These are phyloP conservation scores for Xylariaceae sp. DNA, from an alignment of 2,329 filamentous ascomycete species.

Conservation along the genomic window DNA sequence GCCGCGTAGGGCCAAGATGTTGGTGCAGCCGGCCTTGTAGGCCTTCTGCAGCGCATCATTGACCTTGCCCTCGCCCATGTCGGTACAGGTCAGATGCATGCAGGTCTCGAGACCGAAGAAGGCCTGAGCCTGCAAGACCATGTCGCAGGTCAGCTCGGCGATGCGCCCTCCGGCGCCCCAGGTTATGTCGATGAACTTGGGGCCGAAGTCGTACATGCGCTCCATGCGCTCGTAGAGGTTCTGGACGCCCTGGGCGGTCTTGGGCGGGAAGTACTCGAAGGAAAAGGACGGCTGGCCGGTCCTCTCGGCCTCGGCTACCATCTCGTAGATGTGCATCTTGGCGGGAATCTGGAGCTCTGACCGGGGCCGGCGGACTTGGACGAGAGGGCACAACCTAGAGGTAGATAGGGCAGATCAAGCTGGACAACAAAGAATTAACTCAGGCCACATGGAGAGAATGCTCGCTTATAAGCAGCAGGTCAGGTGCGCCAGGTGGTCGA, in stretches of 20 bases:
- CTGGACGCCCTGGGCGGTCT: conserved; percentile 94
- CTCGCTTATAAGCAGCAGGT: too few species aligned
- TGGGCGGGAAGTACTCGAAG: conserved; percentile 98
- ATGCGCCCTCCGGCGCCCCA: conserved; percentile 94
- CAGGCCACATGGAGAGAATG: too few species aligned
- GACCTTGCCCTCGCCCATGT: conserved; percentile 91
- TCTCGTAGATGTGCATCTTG: conserved; percentile 92
- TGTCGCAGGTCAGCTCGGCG: conserved; percentile 90
- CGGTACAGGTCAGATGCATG: conserved; percentile 98
- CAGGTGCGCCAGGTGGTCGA: too few species aligned
- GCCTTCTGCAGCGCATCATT: conserved; percentile 81
- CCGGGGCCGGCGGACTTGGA: conserved; percentile 1
- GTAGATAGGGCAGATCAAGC: too few species aligned
- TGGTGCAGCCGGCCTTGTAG: conserved; percentile 93
- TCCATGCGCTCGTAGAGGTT: conserved; percentile 99
- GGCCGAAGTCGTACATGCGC: conserved; percentile 91
- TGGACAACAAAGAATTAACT: too few species aligned
- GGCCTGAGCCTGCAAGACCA: conserved; percentile 92
- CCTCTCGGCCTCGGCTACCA: conserved; percentile 74
- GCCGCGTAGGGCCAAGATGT: conserved; percentile 87
- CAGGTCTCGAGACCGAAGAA: conserved; percentile 96
- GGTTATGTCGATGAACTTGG: conserved; percentile 95
- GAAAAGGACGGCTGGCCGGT: conserved; percentile 84
- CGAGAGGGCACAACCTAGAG: too few species aligned
- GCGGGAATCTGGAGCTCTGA: conserved; percentile 6